Percentiles rank a stretch among this genome's conserved stretches.
phyloP scores from a whole-genome alignment of 1,284 basidiomycete genomes.

The Boletus hoseneyae region DNA sequence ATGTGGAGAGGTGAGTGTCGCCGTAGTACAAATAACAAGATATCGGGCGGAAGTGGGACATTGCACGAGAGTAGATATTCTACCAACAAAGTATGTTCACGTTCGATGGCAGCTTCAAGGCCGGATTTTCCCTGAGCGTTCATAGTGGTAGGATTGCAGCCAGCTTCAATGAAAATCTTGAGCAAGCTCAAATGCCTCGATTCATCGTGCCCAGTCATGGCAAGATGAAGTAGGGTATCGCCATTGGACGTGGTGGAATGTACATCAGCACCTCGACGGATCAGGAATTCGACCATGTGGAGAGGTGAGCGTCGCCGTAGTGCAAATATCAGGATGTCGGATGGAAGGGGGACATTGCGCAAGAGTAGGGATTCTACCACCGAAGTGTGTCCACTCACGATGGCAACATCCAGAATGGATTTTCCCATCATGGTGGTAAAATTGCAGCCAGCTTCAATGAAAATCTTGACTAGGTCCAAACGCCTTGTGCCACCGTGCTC shows the following conservation, averaged over 20 bases:
- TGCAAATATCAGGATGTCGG: not conserved
- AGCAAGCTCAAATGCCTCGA: not conserved
- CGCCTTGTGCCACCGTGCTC: no score
- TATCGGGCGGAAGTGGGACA: not conserved
- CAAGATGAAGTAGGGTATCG: not conserved
- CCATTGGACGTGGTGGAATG: not conserved
- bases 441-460: no score
- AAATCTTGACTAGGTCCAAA: no score
- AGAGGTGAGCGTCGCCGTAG: not conserved
- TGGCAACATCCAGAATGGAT: no score
- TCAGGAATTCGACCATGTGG: not conserved
- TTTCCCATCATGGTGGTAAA: accelerated
- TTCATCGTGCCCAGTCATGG: not conserved
- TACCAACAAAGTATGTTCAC: not conserved
- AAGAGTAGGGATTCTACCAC: not conserved
- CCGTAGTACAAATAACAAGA: not conserved
- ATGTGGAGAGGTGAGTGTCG: not conserved
- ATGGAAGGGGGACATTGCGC: not conserved
- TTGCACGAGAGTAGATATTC: not conserved
- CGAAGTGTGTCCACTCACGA: not conserved
- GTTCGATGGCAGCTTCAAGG: not conserved
- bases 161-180: not conserved
- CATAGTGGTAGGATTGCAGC: not conserved
- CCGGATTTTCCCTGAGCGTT: not conserved
- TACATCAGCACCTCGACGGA: not conserved